These are phyloP conservation scores for Botrytis byssoidea DNA, from an alignment of 2,329 filamentous ascomycete species.

Conservation along the genomic window DNA sequence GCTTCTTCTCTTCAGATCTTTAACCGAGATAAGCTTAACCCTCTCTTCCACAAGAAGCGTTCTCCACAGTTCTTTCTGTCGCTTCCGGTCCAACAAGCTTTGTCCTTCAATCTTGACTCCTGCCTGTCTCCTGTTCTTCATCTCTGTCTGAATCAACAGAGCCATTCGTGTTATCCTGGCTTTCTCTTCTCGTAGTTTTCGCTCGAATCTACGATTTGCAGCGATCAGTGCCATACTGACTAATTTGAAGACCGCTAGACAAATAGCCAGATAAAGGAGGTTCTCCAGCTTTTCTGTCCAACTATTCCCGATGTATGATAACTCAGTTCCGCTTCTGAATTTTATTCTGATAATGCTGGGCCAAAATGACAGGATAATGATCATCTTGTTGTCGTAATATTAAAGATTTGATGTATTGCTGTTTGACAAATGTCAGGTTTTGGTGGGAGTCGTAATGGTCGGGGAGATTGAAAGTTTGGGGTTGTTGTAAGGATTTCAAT, in stretches of 20 bases:
- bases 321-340: not conserved
- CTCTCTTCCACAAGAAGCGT: not conserved
- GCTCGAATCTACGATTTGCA: not conserved
- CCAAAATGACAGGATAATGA: too few species aligned
- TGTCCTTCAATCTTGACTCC: not conserved
- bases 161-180: not conserved
- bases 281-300: not conserved
- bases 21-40: not conserved
- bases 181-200: not conserved
- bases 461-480: not conserved
- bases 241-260: not conserved
- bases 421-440: not conserved
- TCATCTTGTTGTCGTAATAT: not conserved
- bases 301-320: not conserved
- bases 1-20: not conserved
- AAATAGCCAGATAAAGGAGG: not conserved
- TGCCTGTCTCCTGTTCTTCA: not conserved
- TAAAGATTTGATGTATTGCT: not conserved
- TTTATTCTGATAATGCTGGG: too few species aligned
- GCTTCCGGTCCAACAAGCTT: not conserved
- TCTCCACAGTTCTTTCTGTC: not conserved
- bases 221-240: not conserved
- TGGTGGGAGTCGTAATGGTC: not conserved
- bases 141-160: not conserved
- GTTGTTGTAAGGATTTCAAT: not conserved